A percentile compares a stretch with the other conserved stretches of the same genome.
Evolutionary conservation across 1,284 basidiomycete genomes (phyloP).

Genomic region (Microbotryum lychnidis-dioicae): DNA sequence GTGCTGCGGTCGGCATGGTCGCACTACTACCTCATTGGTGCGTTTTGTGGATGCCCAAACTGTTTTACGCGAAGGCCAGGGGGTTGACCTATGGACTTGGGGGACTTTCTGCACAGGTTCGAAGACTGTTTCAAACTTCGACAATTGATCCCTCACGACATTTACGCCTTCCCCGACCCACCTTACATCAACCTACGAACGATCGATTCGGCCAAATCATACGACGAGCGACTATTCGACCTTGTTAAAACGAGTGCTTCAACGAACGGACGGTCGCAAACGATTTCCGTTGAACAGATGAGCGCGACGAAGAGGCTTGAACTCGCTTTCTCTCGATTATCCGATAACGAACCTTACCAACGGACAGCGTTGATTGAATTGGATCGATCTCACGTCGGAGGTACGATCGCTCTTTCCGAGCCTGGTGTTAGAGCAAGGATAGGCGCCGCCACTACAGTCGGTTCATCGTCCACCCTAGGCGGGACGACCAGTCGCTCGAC

Average conservation of each 20-base stretch:
- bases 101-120: conserved; percentile 19
- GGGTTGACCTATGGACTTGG: not conserved
- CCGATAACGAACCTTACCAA: conserved; percentile 1
- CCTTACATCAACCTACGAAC: conserved; percentile 29
- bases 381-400: not conserved
- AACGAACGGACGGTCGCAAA: too few species aligned
- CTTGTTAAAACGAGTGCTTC: conserved; percentile 7
- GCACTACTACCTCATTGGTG: conserved; percentile 36
- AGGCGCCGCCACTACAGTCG: too few species aligned
- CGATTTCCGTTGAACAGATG: too few species aligned
- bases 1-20: conserved; percentile 28
- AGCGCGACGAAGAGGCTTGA: not conserved
- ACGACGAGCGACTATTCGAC: conserved; percentile 18
- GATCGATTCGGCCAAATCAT: conserved; percentile 20
- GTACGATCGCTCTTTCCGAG: too few species aligned
- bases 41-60: not conserved
- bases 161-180: conserved; percentile 61
- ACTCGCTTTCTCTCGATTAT: not conserved
- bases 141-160: conserved; percentile 48
- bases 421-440: too few species aligned
- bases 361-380: not conserved
- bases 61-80: not conserved
- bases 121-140: conserved; percentile 59
- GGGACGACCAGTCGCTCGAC: too few species aligned
- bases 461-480: too few species aligned